Base-by-base conservation (phyloP, 108 stramenopile species). In the Hondaea fermentalgiana region DNA sequence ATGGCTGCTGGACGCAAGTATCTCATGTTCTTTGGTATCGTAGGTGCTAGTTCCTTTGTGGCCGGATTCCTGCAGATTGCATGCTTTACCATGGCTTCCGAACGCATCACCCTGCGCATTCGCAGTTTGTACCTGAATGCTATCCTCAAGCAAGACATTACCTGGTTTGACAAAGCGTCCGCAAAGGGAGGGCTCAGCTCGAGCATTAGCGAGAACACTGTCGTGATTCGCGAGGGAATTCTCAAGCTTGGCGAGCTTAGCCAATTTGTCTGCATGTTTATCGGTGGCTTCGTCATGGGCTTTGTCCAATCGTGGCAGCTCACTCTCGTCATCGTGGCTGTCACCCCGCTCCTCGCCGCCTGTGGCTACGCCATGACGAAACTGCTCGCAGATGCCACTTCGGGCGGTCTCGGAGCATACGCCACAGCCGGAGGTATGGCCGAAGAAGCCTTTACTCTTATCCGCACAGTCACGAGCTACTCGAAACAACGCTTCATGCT, bases 381-480 rank as follows among this genome's bases (percentile, higher is more conserved):
- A 42, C 58, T 92, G 4, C 71, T 92, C 23, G 5, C 43, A 1
- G 60, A 57, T 5, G n/a, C 88, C 53, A 55, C 87, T 83, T 90
- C 90, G 53, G 91, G 89, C 21, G 89, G 89, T 16, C 91, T 91
- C 60, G 91, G 90, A 47, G 94, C 93, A 4, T 90, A 96, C 43
- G 95, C 95, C 3, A 69, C 91, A 44, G 95, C 95, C 5, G 94
- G 95, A 42, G 94, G 91, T 19, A 87, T 92, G 42, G 93, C 95
- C 10, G 95, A 95, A 21, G 96, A 97, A 90, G 92, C 93, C 14
- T 88, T 97, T 42, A 92, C 92, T 12, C 89, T 89, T 45, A 94
- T 95, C 89, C 89, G 96, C 42, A 95, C 95, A 12, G 95, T 96
- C 8, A 94, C 95, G 60, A 91, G 93, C 28, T 97, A 96, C 92